Percentiles rank a stretch among this genome's conserved stretches.
Evolutionary conservation across 805 yeast genomes (phyloP).

Genomic region (Dipodascopsis uninucleata): DNA sequence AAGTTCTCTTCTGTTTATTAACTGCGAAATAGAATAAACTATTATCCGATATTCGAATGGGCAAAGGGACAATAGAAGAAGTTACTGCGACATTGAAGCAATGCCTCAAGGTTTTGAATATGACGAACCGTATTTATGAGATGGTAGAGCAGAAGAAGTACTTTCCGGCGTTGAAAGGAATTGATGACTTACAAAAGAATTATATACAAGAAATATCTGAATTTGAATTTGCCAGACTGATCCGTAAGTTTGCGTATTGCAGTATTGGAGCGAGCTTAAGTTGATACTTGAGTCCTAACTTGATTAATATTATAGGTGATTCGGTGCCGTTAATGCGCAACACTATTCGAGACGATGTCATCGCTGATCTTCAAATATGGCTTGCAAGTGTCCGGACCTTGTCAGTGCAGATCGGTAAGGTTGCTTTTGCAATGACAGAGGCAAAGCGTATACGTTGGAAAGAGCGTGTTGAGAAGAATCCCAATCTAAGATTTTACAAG

Average conservation of each 20-base stretch:
- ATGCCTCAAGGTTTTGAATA: conserved; percentile 77
- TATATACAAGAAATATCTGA: conserved; percentile 46
- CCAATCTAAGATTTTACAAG: conserved; percentile 52
- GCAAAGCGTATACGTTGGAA: conserved; percentile 61
- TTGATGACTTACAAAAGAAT: conserved; percentile 63
- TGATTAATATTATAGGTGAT: conserved; percentile 38
- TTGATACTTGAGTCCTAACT: not conserved
- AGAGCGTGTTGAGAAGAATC: conserved; percentile 43
- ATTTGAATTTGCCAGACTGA: not conserved
- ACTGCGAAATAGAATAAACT: conserved; percentile 46
- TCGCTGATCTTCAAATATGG: conserved; percentile 58
- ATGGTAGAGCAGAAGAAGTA: conserved; percentile 69
- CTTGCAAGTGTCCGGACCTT: conserved; percentile 44
- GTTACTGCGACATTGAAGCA: conserved; percentile 64
- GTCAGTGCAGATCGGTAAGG: conserved; percentile 51
- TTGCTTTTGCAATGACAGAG: conserved; percentile 52
- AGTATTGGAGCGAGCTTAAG: too few species aligned
- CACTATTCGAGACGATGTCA: conserved; percentile 69
- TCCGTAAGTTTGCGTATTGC: not conserved
- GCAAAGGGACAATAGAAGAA: conserved; percentile 64
- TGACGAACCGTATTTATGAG: conserved; percentile 81
- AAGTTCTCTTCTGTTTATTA: not conserved
- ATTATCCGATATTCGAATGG: conserved; percentile 58
- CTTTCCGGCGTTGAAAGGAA: conserved; percentile 72
- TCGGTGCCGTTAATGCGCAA: conserved; percentile 74